Evolutionary conservation across 768 basidiomycete species (phyloP), one percentile per base, ranked within the genome.

Genomic region (Termitomyces sp.): DNA sequence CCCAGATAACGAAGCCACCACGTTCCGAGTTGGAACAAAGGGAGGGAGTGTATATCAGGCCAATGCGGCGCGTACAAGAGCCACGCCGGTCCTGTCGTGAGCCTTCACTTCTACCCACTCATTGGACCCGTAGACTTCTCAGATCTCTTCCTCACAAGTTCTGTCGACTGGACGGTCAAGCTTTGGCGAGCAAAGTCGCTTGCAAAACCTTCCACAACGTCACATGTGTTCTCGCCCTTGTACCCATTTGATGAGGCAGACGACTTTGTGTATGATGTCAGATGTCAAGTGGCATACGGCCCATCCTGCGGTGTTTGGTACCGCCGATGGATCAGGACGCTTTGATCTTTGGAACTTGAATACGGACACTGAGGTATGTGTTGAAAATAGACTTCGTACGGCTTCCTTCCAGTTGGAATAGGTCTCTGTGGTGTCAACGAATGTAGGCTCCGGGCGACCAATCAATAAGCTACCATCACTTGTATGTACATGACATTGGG

Each of bases 261-360:
- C 68, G 97, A 99, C 71, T 98, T 98, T 69, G 96, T 99, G 10
- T 98, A 97, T 74, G 97, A 98, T 75, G 95, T n/a, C n/a, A n/a
- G n/a, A n/a, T n/a, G n/a, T 93, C 47, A 92, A 89, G 70, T 99
- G 97, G 97, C 97, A 99, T 70, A 95, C 96, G 5, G 79, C 85
- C 14, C 95, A 99, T 73, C 97, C 97, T 16, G 94, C 96, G 1
- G 61, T 95, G 47, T 99, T 98, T 70, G 95, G 92, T 22, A 87
- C 86, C 4, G 97, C 93, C 2, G 95, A 98, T 69, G 97, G 97
- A 2, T 89, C 91, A 2, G 97, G 95, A 26, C 91, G 89, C 71
- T 98, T 99, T 71, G 93, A 98, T 67, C 68, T 99, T 39, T 99
- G 97, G 97, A 98, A 99, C 72, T 72, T 99, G 69, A 99, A 98